Evolutionary conservation across 108 stramenopile genomes (phyloP).

Genomic region (Skeletonema menzelii): DNA sequence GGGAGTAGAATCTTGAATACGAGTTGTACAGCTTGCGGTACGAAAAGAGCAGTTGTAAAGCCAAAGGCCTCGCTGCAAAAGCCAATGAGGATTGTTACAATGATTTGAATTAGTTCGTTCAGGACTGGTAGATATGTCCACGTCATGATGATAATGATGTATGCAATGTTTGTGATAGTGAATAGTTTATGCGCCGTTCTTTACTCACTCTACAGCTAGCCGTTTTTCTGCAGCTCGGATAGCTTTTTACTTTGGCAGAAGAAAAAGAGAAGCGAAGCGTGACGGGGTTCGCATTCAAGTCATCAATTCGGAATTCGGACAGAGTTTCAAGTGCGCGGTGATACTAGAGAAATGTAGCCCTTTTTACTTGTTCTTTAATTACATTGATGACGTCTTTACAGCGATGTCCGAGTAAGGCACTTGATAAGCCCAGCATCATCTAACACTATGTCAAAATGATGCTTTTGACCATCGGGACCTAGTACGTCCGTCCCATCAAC

Average conservation of each 20-base stretch:
- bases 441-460: conserved; percentile 27
- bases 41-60: conserved; percentile 23
- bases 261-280: no score
- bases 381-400: no score
- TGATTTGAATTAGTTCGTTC: conserved; percentile 29
- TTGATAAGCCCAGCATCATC: conserved; percentile 30
- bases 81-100: conserved; percentile 31
- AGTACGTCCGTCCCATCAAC: conserved; percentile 20
- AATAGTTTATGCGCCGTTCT: background rate
- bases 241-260: no score
- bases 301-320: no score
- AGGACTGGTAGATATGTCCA: conserved; percentile 45
- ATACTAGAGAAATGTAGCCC: no score
- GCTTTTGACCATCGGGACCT: conserved; percentile 7
- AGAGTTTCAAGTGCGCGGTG: no score
- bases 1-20: conserved; percentile 51
- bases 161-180: background rate
- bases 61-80: conserved; percentile 10
- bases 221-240: no score
- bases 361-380: no score
- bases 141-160: conserved; percentile 8
- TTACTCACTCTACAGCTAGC: no score
- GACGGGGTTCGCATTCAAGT: no score
- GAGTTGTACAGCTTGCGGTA: conserved; percentile 33
- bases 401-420: conserved; percentile 13